Evolutionary conservation across 352 stramenopile genomes (phyloP).

Genomic region (Hyphochytrium catenoides): DNA sequence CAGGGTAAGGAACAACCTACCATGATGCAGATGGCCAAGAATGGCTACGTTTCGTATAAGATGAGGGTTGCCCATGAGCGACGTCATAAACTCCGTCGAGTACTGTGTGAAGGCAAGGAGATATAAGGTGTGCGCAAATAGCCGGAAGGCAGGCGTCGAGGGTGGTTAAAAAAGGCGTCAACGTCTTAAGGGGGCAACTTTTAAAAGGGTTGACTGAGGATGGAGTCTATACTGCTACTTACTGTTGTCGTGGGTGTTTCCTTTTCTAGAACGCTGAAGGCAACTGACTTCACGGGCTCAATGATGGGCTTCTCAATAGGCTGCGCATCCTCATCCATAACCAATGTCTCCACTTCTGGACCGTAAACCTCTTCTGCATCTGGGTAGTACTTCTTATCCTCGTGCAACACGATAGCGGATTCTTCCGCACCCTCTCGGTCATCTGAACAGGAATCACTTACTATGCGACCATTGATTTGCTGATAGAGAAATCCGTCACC

Average conservation of each 20-base stretch:
- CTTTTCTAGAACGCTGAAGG: slow-evolving; percentile 67
- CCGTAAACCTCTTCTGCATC: slow-evolving; percentile 87
- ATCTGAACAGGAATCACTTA: slow-evolving; percentile 1
- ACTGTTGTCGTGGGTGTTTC: slow-evolving; percentile 38
- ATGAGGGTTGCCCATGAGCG: slow-evolving; percentile 61
- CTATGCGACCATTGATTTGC: background rate
- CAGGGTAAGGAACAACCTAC: no score
- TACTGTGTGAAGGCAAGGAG: slow-evolving; percentile 27
- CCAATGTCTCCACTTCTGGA: slow-evolving; percentile 76
- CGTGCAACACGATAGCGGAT: slow-evolving; percentile 90
- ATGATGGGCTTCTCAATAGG: slow-evolving; percentile 94
- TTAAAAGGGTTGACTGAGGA: no score
- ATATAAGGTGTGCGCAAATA: background rate
- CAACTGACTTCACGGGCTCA: slow-evolving; percentile 79
- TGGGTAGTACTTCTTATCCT: slow-evolving; percentile 99
- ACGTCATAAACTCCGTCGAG: slow-evolving; percentile 59
- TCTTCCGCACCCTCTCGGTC: slow-evolving; percentile 26
- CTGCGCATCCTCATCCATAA: slow-evolving; percentile 97
- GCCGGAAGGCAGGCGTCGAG: no score
- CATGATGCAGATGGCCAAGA: slow-evolving; percentile 89
- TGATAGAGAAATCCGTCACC: slow-evolving; percentile 1
- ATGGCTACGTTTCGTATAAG: slow-evolving; percentile 82
- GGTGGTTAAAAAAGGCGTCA: no score
- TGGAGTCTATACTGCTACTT: slow-evolving; percentile 3
- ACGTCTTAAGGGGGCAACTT: no score